Conservation (phyloP, 192 early-diverging fungal species). For the Podila epicladia region DNA sequence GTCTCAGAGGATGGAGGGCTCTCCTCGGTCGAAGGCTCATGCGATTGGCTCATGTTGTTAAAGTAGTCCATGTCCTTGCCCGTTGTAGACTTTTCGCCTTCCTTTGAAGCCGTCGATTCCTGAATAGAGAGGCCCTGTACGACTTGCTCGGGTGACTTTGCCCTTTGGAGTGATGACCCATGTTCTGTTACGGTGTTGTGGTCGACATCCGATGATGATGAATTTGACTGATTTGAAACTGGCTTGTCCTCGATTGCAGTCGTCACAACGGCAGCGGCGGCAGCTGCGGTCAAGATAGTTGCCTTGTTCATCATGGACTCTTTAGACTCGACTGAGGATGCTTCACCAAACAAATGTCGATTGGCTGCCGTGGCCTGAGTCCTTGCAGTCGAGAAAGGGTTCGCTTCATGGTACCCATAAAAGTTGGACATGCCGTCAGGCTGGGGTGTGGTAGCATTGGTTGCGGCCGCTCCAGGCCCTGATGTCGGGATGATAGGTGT, state of each 20-base stretch:
- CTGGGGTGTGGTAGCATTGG: constrained; percentile 20
- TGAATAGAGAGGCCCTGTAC: background rate
- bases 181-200: background rate
- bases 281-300: background rate
- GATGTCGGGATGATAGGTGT: constrained; percentile 49
- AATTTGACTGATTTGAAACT: background rate
- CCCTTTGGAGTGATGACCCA: background rate
- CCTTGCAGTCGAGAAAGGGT: constrained; percentile 39
- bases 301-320: constrained; percentile 18
- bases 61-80: background rate
- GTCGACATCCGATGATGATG: background rate
- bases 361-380: constrained; percentile 14
- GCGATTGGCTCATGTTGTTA: background rate
- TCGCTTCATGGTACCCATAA: constrained; percentile 43
- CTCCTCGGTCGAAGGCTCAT: background rate
- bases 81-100: background rate
- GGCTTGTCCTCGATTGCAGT: background rate
- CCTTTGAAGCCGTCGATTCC: background rate
- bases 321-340: constrained; percentile 30
- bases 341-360: constrained; percentile 41
- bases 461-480: constrained; percentile 4
- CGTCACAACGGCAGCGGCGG: background rate
- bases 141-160: background rate
- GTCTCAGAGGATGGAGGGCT: background rate
- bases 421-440: constrained; percentile 33